Percentiles rank a stretch among this genome's conserved stretches.
These are phyloP conservation scores for Sicyos edulis DNA, from an alignment of 306 rosid species.

Conservation along the genomic window DNA sequence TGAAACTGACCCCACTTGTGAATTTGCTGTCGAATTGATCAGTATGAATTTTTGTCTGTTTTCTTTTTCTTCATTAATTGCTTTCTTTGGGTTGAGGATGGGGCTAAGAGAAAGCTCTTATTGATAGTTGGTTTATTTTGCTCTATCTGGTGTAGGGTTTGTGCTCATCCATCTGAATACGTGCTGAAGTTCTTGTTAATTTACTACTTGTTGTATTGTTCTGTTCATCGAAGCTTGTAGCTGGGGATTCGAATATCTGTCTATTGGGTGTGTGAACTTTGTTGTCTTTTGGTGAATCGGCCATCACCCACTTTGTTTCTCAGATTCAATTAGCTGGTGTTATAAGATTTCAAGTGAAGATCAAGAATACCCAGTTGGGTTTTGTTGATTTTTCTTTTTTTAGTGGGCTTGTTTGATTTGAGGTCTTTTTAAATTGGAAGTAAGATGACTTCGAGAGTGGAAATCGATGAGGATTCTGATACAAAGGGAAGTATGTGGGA, in stretches of 20 bases:
- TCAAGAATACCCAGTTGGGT: slow-evolving; percentile 27
- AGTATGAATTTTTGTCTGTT: slow-evolving; percentile 20
- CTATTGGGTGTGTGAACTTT: slow-evolving; percentile 9
- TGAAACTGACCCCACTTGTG: slow-evolving; percentile 15
- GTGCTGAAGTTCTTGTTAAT: background rate
- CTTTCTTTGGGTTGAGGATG: background rate
- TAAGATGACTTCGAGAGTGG: slow-evolving; percentile 58
- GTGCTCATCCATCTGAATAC: background rate
- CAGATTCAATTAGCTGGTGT: slow-evolving; percentile 27
- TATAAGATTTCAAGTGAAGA: slow-evolving; percentile 34
- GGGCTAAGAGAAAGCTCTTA: background rate
- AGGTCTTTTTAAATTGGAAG: slow-evolving; percentile 23
- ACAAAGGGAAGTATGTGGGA: slow-evolving; percentile 80
- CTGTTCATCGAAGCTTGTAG: slow-evolving; percentile 13
- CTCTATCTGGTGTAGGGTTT: slow-evolving; percentile 15
- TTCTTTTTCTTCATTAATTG: slow-evolving; percentile 11
- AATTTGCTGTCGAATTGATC: slow-evolving; percentile 17
- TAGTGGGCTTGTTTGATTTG: slow-evolving; percentile 22
- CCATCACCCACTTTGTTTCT: background rate
- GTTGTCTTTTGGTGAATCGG: background rate
- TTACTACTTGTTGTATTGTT: slow-evolving; percentile 11
- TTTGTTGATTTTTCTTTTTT: slow-evolving; percentile 1
- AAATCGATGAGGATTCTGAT: slow-evolving; percentile 44
- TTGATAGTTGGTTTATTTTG: slow-evolving; percentile 15
- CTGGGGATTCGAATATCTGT: background rate